Evolutionary conservation across 73 alveolate species (phyloP), one percentile per base, ranked within the genome.

Genomic region (Paraurostyla sp.): DNA sequence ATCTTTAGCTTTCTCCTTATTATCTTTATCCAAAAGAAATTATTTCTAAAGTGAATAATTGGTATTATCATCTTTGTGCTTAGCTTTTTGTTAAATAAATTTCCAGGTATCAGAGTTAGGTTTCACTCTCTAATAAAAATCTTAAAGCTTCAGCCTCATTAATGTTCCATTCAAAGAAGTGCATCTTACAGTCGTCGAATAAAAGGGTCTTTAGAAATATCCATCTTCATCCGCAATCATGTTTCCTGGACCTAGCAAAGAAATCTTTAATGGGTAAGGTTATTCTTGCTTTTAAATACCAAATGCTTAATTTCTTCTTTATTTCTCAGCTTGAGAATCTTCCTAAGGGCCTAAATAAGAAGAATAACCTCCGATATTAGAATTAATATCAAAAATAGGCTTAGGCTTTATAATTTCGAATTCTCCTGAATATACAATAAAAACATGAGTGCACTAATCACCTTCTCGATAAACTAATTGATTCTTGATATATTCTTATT

Each of bases 371-470:
- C 3, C 32, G 32, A 35, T n/a, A 6, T 36, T 15, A 38, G 11
- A n/a, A 2, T 11, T 11, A 38, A 23, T 43, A 4, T 49, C 6
- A 27, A 3, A 73, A 13, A 32, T 15, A 13, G 7, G 35, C 30
- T 73, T 73, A 0, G 18, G 25, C 35, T 89, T 92, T 16, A 71
- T 32, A 20, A 93, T 63, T 43, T 93, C 92, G 56, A 93, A 89
- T 52, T 93, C 97, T 38, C 97, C 97, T 46, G 27, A 65, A 51
- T 43, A 56, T 0, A 93, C 89, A 11, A 93, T 73, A 65, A 48
- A 93, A 3, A 93, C 58, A 36, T 63, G 38, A 6, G 48, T 68
- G 22, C 88, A 60, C 2, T 71, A 22, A 27, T 83, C 94, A 0
- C 93, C 93, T 83, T 93, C 95, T 40, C 51, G 69, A 62, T 30